A percentile compares a stretch with the other conserved stretches of the same genome.
phyloP scores from a whole-genome alignment of 495 filamentous ascomycete genomes.

The Penicillium verhagenii region DNA sequence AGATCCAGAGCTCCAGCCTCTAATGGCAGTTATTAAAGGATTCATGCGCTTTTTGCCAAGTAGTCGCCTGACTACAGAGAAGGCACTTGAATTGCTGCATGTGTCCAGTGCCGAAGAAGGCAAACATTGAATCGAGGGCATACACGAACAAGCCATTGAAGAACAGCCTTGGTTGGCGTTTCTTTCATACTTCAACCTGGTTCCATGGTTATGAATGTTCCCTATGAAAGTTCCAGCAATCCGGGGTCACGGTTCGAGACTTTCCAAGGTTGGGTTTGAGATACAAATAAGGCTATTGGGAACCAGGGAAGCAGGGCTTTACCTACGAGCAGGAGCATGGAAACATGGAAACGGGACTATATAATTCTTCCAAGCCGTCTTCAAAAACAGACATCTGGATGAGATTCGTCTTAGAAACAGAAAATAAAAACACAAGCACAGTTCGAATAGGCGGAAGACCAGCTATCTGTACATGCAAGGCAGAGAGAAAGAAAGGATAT shows the following conservation, averaged over 20 bases:
- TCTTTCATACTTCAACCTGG: too few relatives aligned
- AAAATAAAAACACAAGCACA: constrained; percentile 39
- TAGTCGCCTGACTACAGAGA: constrained; percentile 10
- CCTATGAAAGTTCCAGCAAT: too few relatives aligned
- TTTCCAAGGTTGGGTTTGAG: too few relatives aligned
- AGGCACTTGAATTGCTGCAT: constrained; percentile 12
- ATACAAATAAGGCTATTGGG: too few relatives aligned
- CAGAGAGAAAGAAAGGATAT: constrained; percentile 23
- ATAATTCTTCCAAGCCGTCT: background rate
- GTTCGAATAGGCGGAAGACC: constrained; percentile 44
- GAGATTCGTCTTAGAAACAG: constrained; percentile 33
- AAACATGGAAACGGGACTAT: background rate
- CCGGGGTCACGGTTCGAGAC: too few relatives aligned
- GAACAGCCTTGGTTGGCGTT: too few relatives aligned
- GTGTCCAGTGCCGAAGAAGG: too few relatives aligned
- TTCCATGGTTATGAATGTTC: too few relatives aligned
- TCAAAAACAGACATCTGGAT: too few relatives aligned
- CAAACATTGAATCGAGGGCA: too few relatives aligned
- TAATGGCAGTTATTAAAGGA: constrained; percentile 8
- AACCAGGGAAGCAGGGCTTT: too few relatives aligned
- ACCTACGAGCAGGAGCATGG: background rate
- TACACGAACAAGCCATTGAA: too few relatives aligned
- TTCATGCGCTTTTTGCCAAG: constrained; percentile 13
- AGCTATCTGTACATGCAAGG: constrained; percentile 54
- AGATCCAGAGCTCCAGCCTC: constrained; percentile 5